phyloP scores from a whole-genome alignment of 2,329 filamentous ascomycete species.

The Trichoderma polysporum region DNA sequence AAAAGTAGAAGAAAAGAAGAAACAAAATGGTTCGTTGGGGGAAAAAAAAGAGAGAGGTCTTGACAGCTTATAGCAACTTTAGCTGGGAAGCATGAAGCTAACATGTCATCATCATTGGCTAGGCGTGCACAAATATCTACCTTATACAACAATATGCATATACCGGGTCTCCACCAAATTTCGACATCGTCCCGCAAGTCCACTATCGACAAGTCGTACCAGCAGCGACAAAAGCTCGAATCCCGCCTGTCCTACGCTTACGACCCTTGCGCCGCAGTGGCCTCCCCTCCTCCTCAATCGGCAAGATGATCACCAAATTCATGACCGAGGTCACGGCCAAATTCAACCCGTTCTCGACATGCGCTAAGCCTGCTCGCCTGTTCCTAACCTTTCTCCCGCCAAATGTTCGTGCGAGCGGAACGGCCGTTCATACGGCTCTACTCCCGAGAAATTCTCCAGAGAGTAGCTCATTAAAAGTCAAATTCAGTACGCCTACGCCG shows the following conservation, averaged over 20 bases:
- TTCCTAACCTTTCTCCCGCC: slow-evolving; percentile 85
- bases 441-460: slow-evolving; percentile 69
- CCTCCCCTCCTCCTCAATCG: background rate
- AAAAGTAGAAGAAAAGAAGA: background rate
- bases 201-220: background rate
- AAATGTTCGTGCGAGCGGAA: slow-evolving; percentile 68
- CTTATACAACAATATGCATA: slow-evolving; percentile 21
- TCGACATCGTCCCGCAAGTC: background rate
- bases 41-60: background rate
- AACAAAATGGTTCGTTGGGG: background rate
- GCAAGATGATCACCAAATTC: slow-evolving; percentile 78
- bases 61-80: background rate
- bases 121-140: background rate
- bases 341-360: slow-evolving; percentile 88
- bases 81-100: background rate
- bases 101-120: slow-evolving; percentile 19
- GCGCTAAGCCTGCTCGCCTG: slow-evolving; percentile 78
- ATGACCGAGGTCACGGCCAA: slow-evolving; percentile 79
- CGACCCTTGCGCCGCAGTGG: background rate
- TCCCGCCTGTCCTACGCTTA: background rate
- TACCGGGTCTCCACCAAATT: slow-evolving; percentile 20
- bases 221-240: background rate
- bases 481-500: slow-evolving; percentile 68
- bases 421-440: slow-evolving; percentile 76
- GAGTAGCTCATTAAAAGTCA: slow-evolving; percentile 68